Percentiles rank a stretch among this genome's conserved stretches.
Conservation (phyloP, 1,284 basidiomycete species). For the Caloboletus inedulis region DNA sequence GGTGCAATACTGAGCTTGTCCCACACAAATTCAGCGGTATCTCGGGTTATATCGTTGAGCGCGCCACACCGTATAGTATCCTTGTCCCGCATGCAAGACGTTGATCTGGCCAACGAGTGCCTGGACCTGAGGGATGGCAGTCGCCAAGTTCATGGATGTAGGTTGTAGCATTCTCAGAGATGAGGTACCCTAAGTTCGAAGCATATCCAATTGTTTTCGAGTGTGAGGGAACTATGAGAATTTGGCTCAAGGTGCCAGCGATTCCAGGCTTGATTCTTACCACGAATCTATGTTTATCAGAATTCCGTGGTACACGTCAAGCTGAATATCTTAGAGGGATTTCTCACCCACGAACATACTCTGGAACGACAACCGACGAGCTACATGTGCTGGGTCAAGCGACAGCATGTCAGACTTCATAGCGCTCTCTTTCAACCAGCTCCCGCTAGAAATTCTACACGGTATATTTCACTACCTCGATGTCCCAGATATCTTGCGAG, state of each 20-base stretch:
- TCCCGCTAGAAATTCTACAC: conserved; percentile 16
- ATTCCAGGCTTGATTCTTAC: no score
- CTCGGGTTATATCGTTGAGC: background rate
- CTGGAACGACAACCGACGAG: background rate
- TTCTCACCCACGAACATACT: background rate
- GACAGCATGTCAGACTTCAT: background rate
- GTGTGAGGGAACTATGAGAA: no score
- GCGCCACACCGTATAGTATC: background rate
- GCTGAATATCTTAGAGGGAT: no score
- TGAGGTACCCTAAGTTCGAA: no score
- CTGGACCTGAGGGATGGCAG: no score
- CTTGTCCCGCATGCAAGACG: no score
- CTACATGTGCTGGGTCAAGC: background rate
- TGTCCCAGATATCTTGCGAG: conserved; percentile 16
- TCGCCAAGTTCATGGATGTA: no score
- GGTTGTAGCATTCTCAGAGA: no score
- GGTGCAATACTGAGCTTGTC: background rate
- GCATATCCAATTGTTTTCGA: no score
- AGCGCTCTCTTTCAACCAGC: conserved; percentile 1
- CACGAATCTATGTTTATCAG: no score
- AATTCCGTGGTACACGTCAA: background rate
- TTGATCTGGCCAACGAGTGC: no score
- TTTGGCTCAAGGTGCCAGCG: background rate
- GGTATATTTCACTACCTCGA: conserved; percentile 12
- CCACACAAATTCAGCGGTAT: background rate